phyloP scores from a whole-genome alignment of 805 yeast genomes.

The Saccharomyces mikatae region DNA sequence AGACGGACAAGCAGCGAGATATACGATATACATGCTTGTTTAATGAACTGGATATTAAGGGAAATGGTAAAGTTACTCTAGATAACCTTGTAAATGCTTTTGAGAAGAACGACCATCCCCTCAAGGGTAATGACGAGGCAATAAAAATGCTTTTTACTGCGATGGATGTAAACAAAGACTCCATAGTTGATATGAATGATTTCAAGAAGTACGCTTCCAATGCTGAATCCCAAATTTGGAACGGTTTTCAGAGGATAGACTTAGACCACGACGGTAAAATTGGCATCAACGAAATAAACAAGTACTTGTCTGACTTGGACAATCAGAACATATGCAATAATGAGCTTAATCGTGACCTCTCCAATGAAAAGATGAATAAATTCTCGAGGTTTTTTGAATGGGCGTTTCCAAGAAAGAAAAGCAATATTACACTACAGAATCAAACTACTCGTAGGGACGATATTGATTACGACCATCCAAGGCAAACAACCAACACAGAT shows the following conservation, averaged over 20 bases:
- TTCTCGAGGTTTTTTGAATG: constrained; percentile 22
- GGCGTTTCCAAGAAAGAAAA: constrained; percentile 21
- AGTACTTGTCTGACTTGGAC: constrained; percentile 52
- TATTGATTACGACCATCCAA: constrained; percentile 17
- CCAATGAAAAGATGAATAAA: constrained; percentile 2
- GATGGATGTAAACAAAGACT: constrained; percentile 51
- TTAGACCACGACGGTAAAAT: constrained; percentile 66
- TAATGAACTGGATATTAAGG: constrained; percentile 35
- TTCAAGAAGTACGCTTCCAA: constrained; percentile 54
- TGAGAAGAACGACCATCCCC: constrained; percentile 50
- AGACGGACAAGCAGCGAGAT: constrained; percentile 25
- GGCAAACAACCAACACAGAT: constrained; percentile 18
- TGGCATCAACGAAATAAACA: constrained; percentile 54
- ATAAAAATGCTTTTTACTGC: constrained; percentile 48
- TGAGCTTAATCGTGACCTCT: background rate
- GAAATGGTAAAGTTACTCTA: constrained; percentile 33
- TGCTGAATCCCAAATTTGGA: constrained; percentile 64
- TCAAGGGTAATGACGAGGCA: constrained; percentile 52
- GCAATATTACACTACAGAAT: constrained; percentile 1
- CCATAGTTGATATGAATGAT: constrained; percentile 52
- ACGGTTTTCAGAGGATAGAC: constrained; percentile 64
- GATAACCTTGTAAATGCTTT: constrained; percentile 34
- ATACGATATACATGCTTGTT: constrained; percentile 37
- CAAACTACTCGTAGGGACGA: constrained; percentile 4
- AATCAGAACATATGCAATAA: constrained; percentile 6